Base-by-base conservation (phyloP, 345 rosid species). In the Camelina neglecta region DNA sequence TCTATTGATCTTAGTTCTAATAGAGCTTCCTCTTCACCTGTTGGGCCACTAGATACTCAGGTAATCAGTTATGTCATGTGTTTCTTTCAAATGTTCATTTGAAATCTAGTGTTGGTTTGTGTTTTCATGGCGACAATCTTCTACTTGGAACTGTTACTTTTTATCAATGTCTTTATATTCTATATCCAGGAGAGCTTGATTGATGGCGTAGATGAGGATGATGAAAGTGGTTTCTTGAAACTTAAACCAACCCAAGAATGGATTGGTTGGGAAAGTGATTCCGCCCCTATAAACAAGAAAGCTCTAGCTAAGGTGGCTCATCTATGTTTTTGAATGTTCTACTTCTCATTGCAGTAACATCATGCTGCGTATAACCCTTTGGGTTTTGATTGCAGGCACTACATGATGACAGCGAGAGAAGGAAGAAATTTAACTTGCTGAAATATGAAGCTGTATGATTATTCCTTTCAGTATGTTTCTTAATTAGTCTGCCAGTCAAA, bases 401-500 rank as follows among this genome's bases (percentile, higher is more conserved):
- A 68, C 86, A 61, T 31, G 89, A 94, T 82, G 96, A 90, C 76
- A 77, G 95, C 13, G 92, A 90, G 74, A 85, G 87, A 79, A 90
- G 95, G 83, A 94, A 81, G 87, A 92, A 86, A 81, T 85, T 94
- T 21, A 94, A 86, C 84, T 75, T 92, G 76, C 96, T 94, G 74
- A 29, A 88, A 79, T 92, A 94, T 76, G 98, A 89, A 86, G 97
- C 97, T 72, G 98, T 94, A 90, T 73, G 95, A 76, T 65, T 71
- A 44, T 71, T 73, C 71, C 82, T 79, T 76, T 82, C 72, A 48
- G 57, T 59, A 58, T 81, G 67, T 78, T 79, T 80, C 73, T 74
- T 71, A 67, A 62, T 70, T 79, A 79, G 78, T 75, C 50, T 26
- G 59, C 44, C 53, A 38, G 61, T 63, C 67, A 65, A 41, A 71